Percentiles rank a stretch among this genome's conserved stretches.
phyloP scores from a whole-genome alignment of 371 early-diverging fungal species.

The Mucor sp. region DNA sequence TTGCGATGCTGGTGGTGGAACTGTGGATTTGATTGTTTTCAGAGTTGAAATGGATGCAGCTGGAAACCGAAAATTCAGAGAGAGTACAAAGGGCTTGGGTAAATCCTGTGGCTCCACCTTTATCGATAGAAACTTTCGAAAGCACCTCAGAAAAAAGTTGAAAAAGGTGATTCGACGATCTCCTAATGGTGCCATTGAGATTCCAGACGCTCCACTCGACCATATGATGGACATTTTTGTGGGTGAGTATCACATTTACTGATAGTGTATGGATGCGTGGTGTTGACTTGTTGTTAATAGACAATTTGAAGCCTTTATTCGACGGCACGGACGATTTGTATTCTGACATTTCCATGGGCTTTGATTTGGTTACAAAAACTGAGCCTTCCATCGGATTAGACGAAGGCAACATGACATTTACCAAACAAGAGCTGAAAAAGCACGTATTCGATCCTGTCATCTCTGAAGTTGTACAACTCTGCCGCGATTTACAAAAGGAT shows the following conservation, averaged over 20 bases:
- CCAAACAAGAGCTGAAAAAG: conserved; percentile 38
- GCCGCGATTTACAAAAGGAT: conserved; percentile 34
- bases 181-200: conserved; percentile 17
- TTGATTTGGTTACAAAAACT: conserved; percentile 45
- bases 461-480: conserved; percentile 30
- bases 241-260: conserved; percentile 22
- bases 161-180: conserved; percentile 29
- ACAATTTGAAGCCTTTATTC: conserved; percentile 52
- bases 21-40: conserved; percentile 62
- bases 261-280: background rate
- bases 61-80: conserved; percentile 46
- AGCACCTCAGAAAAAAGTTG: conserved; percentile 50
- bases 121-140: conserved; percentile 56
- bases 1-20: conserved; percentile 67
- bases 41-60: conserved; percentile 34
- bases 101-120: conserved; percentile 62
- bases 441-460: conserved; percentile 51
- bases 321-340: conserved; percentile 59
- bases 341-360: conserved; percentile 49
- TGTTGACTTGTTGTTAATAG: conserved; percentile 7
- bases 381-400: conserved; percentile 49
- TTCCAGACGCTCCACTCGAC: conserved; percentile 43
- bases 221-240: conserved; percentile 55
- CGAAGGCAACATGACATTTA: conserved; percentile 40
- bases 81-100: conserved; percentile 58